Base-by-base conservation (phyloP, 345 rosid genomes). In the Gossypium ekmanianum region DNA sequence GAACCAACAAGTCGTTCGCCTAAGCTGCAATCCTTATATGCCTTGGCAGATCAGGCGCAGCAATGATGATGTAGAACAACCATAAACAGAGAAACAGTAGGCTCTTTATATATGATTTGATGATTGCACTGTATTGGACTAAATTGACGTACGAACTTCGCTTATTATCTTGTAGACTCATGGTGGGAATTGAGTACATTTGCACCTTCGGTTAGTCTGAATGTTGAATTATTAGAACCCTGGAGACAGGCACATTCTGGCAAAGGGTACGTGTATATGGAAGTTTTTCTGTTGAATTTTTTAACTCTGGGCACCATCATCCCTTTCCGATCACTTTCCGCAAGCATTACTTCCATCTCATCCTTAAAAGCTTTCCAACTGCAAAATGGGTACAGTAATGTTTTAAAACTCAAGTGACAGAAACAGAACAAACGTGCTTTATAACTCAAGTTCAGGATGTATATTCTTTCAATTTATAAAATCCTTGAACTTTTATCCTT, bases 201-300 rank as follows among this genome's bases (percentile, higher is more conserved):
- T 43, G 47, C 26, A 57, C 77, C 63, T 20, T 77, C 74, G 26
- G 86, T 76, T 71, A 74, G 66, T 75, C 73, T 75, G 18, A 74
- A 77, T 7, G 79, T 80, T 51, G 91, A 81, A 84, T 90, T 87
- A 43, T 84, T 75, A 8, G 87, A 78, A 52, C 80, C 78, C 77
- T 83, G 92, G 56, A 94, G 90, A 78, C 97, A 94, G 22, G 85
- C 83, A 45, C 97, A 91, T 77, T 92, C 98, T 1, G 98, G 95
- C 81, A 92, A 88, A 63, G 97, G 98, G 73, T 84, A 92, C 0
- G 88, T 81, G 82, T 94, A 92, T 76, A 94, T 83, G 7, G 97
- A 90, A 75, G 93, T 92, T 80, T 94, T 91, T 29, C 98, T 80
- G 87, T 91, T 92, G 82, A 92, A 83, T 81, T 91, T 94, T 66